These are phyloP conservation scores for Bocquillonia castaneifolia DNA, from an alignment of 441 rosid genomes.

Conservation along the genomic window DNA sequence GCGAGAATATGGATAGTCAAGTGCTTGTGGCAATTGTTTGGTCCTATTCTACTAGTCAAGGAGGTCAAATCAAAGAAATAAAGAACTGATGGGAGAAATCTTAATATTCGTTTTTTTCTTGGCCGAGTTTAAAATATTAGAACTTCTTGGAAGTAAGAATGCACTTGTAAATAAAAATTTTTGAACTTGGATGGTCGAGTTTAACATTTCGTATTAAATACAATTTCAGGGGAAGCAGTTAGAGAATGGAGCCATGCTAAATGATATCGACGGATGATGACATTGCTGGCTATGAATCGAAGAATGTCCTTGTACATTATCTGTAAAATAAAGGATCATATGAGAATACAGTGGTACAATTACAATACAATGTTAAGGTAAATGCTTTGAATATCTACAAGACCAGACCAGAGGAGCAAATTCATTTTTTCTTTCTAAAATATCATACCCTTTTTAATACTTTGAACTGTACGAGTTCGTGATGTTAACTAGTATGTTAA, in stretches of 20 bases:
- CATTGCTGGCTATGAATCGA: background rate
- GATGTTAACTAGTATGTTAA: too few relatives aligned
- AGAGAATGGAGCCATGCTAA: constrained; percentile 16
- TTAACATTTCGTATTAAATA: constrained; percentile 1
- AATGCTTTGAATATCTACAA: too few relatives aligned
- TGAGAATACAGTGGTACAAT: background rate
- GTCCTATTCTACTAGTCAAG: too few relatives aligned
- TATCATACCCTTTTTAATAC: too few relatives aligned
- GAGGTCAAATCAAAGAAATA: background rate
- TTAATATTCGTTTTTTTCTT: background rate
- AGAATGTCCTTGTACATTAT: background rate
- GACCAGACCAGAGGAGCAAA: too few relatives aligned
- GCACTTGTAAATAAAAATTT: background rate
- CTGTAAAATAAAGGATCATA: background rate
- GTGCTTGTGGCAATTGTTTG: too few relatives aligned
- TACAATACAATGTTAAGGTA: too few relatives aligned
- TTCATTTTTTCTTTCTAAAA: too few relatives aligned
- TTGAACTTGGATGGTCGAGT: background rate
- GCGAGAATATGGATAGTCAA: too few relatives aligned
- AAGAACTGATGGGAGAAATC: background rate
- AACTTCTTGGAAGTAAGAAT: background rate
- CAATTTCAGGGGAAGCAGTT: constrained; percentile 52
- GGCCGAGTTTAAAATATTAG: background rate
- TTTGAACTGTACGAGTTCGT: too few relatives aligned
- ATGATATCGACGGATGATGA: background rate